phyloP scores from a whole-genome alignment of 495 filamentous ascomycete species.

The Polyplosphaeria fusca region DNA sequence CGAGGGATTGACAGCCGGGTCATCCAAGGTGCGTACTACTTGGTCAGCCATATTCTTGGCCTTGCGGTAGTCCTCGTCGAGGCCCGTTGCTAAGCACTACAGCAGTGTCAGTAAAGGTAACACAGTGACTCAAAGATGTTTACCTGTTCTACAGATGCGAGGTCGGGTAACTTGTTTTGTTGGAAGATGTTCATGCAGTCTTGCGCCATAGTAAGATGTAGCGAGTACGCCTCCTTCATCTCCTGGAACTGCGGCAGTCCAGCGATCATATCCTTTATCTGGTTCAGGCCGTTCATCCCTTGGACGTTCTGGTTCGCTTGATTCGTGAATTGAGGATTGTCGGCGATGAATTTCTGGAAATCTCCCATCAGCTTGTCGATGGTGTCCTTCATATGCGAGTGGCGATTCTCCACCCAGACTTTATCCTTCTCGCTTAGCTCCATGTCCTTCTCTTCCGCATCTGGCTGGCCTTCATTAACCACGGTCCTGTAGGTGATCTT shows the following conservation, averaged over 20 bases:
- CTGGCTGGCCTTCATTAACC: conserved; percentile 63
- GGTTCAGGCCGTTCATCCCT: conserved; percentile 79
- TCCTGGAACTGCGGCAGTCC: conserved; percentile 91
- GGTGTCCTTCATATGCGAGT: conserved; percentile 96
- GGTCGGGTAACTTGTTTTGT: conserved; percentile 74
- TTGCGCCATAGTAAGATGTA: conserved; percentile 96
- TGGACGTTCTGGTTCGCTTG: conserved; percentile 60
- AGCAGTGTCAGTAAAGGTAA: conserved; percentile 16
- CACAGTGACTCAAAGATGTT: not conserved
- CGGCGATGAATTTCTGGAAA: conserved; percentile 83
- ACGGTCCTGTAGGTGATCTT: conserved; percentile 80
- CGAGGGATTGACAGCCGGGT: conserved; percentile 60
- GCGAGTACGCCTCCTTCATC: conserved; percentile 89
- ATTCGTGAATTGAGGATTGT: conserved; percentile 92
- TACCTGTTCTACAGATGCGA: conserved; percentile 79
- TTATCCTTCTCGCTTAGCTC: conserved; percentile 84
- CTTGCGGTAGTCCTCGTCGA: conserved; percentile 89
- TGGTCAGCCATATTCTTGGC: conserved; percentile 84
- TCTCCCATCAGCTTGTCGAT: conserved; percentile 89
- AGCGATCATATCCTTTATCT: conserved; percentile 94
- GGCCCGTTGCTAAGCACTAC: conserved; percentile 79
- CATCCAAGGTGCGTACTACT: conserved; percentile 81
- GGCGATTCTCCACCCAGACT: conserved; percentile 89
- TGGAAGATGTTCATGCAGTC: conserved; percentile 94
- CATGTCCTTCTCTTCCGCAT: conserved; percentile 80